Percentiles rank a stretch among this genome's conserved stretches.
Evolutionary conservation across 805 yeast genomes (phyloP).

Genomic region (Nakazawaea pomicola): DNA sequence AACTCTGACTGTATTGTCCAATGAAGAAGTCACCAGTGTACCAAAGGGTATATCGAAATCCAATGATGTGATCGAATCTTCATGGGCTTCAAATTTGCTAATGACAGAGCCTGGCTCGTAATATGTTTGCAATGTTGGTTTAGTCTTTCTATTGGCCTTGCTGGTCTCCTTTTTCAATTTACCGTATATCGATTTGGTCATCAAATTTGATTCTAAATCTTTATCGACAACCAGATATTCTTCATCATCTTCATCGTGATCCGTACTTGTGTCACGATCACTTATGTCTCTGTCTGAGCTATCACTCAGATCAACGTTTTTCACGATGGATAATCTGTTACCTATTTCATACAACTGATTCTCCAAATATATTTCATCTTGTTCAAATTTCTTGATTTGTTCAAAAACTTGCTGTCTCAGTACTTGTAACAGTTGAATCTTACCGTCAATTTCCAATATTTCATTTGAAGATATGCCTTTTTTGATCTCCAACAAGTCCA

Average conservation of each 20-base stretch:
- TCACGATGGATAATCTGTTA: slow-evolving; percentile 37
- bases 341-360: slow-evolving; percentile 38
- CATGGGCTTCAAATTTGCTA: slow-evolving; percentile 45
- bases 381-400: slow-evolving; percentile 55
- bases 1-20: slow-evolving; percentile 72
- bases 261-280: slow-evolving; percentile 14
- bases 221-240: slow-evolving; percentile 14
- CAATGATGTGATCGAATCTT: slow-evolving; percentile 46
- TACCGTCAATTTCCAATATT: slow-evolving; percentile 56
- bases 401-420: slow-evolving; percentile 52
- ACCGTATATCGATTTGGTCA: slow-evolving; percentile 40
- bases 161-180: slow-evolving; percentile 31
- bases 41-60: slow-evolving; percentile 77
- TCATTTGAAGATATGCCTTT: slow-evolving; percentile 63
- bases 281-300: slow-evolving; percentile 14
- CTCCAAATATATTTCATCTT: slow-evolving; percentile 53
- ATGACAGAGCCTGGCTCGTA: slow-evolving; percentile 57
- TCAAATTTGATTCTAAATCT: slow-evolving; percentile 23
- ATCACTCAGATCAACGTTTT: slow-evolving; percentile 28
- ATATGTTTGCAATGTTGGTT: slow-evolving; percentile 61
- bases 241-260: slow-evolving; percentile 16
- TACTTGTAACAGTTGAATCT: slow-evolving; percentile 45
- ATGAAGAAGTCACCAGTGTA: slow-evolving; percentile 68
- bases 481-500: slow-evolving; percentile 55
- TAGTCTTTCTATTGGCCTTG: slow-evolving; percentile 38